These are phyloP conservation scores for Trichodelitschia bisporula DNA, from an alignment of 495 filamentous ascomycete species.

Conservation along the genomic window DNA sequence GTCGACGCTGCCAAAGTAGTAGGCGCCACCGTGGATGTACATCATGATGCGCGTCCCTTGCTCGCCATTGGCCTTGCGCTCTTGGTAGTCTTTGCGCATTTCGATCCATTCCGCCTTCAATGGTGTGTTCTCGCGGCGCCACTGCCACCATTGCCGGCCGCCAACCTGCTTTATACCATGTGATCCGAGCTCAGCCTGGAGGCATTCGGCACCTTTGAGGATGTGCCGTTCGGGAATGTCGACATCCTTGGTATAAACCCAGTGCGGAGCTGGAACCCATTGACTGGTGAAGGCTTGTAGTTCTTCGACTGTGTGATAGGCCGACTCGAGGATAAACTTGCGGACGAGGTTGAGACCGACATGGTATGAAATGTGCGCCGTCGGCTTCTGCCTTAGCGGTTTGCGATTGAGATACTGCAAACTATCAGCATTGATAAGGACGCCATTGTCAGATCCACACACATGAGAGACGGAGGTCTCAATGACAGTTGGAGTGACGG, in stretches of 20 bases:
- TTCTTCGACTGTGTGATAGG: conserved; percentile 75
- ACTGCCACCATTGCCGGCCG: conserved; percentile 83
- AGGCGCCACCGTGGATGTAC: conserved; percentile 72
- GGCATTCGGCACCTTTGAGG: conserved; percentile 28
- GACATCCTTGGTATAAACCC: conserved; percentile 59
- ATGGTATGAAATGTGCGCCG: conserved; percentile 73
- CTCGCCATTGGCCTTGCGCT: conserved; percentile 34
- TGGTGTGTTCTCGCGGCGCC: conserved; percentile 37
- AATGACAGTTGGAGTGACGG: conserved; percentile 55
- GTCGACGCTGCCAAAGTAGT: conserved; percentile 78
- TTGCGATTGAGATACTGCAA: conserved; percentile 59
- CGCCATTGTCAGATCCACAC: conserved; percentile 9
- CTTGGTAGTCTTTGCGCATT: conserved; percentile 61
- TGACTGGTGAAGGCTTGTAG: conserved; percentile 73
- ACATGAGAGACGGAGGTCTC: conserved; percentile 62
- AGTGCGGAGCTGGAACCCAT: conserved; percentile 71
- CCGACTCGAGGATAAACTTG: conserved; percentile 57
- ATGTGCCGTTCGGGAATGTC: conserved; percentile 38
- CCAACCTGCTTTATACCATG: conserved; percentile 51
- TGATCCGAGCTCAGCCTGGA: conserved; percentile 49
- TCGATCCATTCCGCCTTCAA: conserved; percentile 85
- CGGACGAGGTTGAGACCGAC: conserved; percentile 78
- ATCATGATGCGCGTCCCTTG: conserved; percentile 58
- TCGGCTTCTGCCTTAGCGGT: conserved; percentile 47
- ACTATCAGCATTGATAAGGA: background rate